phyloP scores from a whole-genome alignment of 495 filamentous ascomycete genomes.

The Physcia stellaris region DNA sequence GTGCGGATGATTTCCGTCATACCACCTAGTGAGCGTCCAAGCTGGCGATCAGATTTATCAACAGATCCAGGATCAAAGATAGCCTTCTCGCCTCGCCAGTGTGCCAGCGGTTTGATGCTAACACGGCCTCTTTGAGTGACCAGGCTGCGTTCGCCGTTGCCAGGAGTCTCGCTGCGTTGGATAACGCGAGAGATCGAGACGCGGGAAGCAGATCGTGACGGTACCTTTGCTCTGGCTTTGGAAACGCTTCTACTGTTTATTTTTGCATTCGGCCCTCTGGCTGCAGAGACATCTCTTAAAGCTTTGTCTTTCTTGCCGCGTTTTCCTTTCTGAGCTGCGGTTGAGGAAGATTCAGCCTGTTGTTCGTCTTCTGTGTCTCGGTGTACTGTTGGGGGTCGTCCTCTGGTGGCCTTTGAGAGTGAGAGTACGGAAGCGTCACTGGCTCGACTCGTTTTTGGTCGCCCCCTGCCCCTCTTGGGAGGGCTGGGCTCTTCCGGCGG shows the following conservation, averaged over 20 bases:
- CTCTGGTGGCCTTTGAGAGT: too few species aligned
- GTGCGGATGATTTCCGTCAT: conserved; percentile 66
- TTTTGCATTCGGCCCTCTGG: conserved; percentile 5
- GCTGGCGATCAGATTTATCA: too few species aligned
- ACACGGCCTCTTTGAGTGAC: conserved; percentile 42
- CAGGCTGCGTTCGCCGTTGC: conserved; percentile 31
- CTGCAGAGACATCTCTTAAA: background rate
- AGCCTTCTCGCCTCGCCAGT: conserved; percentile 72
- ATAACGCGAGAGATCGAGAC: conserved; percentile 44
- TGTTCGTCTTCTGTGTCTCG: too few species aligned
- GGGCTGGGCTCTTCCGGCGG: too few species aligned
- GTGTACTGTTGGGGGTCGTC: too few species aligned
- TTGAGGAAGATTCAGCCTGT: conserved; percentile 1
- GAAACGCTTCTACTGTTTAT: too few species aligned
- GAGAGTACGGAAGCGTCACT: too few species aligned
- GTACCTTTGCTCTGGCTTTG: too few species aligned
- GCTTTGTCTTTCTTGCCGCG: background rate
- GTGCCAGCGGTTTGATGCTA: conserved; percentile 63
- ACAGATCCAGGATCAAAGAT: conserved; percentile 36
- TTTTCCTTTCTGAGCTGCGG: too few species aligned
- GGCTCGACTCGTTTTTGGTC: too few species aligned
- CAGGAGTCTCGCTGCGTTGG: conserved; percentile 52
- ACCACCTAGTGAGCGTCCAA: conserved; percentile 42
- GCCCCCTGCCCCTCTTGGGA: too few species aligned
- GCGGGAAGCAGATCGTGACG: too few species aligned